Base-by-base conservation (phyloP, 2,329 filamentous ascomycete species). In the Mycosphaerella sp. region DNA sequence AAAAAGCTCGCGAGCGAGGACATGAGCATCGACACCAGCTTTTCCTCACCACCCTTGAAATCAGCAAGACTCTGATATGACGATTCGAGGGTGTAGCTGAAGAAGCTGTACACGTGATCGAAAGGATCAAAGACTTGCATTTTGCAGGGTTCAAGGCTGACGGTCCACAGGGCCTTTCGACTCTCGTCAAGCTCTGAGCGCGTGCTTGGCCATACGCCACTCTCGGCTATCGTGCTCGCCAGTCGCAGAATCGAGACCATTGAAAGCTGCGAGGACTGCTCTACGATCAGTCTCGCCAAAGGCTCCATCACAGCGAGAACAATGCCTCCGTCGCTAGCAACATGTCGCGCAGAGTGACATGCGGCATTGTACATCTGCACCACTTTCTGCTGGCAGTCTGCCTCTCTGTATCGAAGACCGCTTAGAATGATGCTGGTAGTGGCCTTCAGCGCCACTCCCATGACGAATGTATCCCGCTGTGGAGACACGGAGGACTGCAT, bases 271-370 rank as follows among this genome's bases (percentile, higher is more conserved):
- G 57, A 26, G n/a, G 41, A 26, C 9, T 47, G 54, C 21, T 64
- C 56, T 4, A 47, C 41, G 23, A 63, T 14, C 1, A 54, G 45
- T 42, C 62, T 64, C 2, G 65, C 59, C 12, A 66, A 51, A 9
- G 66, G 67, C 47, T 95, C 89, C 39, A 91, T 74, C 1, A 89
- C 76, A 23, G 80, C 79, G 47, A 87, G 74, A 4, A 83, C 80
- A 40, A 84, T 77, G 5, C 82, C 84, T 12, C 80, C 79, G 57
- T 89, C 83, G 2, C 88, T 87, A 49, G 80, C 80, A 59, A 89
- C 83, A 10, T 77, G 72, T 14, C 75, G 78, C 6, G 85, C 79
- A 49, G 80, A 79, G 7, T 76, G 70, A 2, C 80, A 68, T 36
- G 53, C 57, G 59, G 34, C 57, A 47, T 56, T 56, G 55, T 45